Evolutionary conservation across 345 rosid genomes (phyloP), one percentile per base, ranked within the genome.

Genomic region (Moricandia moricandioides): DNA sequence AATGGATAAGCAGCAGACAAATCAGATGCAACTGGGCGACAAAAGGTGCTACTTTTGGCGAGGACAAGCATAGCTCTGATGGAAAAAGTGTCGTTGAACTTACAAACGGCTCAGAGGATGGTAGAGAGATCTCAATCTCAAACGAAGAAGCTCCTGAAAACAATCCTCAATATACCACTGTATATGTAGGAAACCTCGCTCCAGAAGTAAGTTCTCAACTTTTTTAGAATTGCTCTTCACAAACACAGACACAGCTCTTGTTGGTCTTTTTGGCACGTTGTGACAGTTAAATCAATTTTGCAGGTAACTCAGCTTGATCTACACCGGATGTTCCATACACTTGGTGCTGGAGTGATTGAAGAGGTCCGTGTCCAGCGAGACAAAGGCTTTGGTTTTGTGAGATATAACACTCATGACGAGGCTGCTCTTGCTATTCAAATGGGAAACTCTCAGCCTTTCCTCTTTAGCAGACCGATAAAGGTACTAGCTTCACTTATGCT

Each of bases 1-100:
- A 91, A 82, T 91, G 97, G 96, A 84, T 91, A 57, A 92, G 96
- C 24, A 91, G 92, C 62, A 84, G 97, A 79, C 97, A 91, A 78
- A 91, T 91, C 66, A 84, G 97, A 37, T 94, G 97, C 78, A 94
- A 94, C 82, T 94, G 98, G 98, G 97, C 97, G 11, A 79, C 96
- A 12, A 94, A 94, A 81, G 98, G 97, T 29, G 88, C 93, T 73
- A 63, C 72, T 62, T 39, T 81, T 72, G 84, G 83, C 45, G 98
- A 93, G n/a, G 96, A 93, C 70, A 91, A 86, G 43, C 93, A 77
- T 62, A 79, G 85, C 69, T 86, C 86, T 68, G 98, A 93, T 77
- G 84, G 84, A 73, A 93, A 89, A 78, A 88, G 89, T 72, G 83
- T 89, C 33, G 87, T 85, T 67, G 98, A 93, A 84, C 84, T 88